Conservation (phyloP, 1,284 basidiomycete species). For the Kwoniella shivajii region DNA sequence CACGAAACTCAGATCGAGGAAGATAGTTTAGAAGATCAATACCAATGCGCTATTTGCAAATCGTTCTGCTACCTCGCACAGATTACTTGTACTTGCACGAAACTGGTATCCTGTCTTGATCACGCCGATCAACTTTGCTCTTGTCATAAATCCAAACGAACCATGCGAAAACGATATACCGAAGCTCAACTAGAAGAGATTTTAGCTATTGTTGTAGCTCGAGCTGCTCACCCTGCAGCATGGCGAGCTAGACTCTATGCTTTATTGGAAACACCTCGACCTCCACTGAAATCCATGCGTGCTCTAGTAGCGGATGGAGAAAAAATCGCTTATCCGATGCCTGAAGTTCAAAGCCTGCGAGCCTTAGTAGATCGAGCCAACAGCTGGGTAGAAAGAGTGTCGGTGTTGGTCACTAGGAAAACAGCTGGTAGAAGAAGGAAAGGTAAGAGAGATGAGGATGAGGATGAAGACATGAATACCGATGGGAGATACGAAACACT, state of each 20-base stretch:
- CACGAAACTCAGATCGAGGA: constrained; percentile 72
- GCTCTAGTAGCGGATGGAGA: constrained; percentile 83
- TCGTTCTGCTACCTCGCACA: constrained; percentile 95
- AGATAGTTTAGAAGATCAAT: constrained; percentile 87
- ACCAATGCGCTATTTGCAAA: constrained; percentile 93
- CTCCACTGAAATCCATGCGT: constrained; percentile 72
- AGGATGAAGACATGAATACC: constrained; percentile 24
- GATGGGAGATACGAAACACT: constrained; percentile 41
- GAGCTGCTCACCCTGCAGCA: constrained; percentile 70
- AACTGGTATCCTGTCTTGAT: constrained; percentile 79
- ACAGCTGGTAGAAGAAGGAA: constrained; percentile 35
- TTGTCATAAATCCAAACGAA: constrained; percentile 63
- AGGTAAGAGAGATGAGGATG: constrained; percentile 19
- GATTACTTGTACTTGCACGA: constrained; percentile 74
- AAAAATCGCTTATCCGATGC: constrained; percentile 72
- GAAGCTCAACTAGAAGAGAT: constrained; percentile 76
- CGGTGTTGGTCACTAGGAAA: constrained; percentile 40
- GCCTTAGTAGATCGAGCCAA: constrained; percentile 78
- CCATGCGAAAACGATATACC: constrained; percentile 76
- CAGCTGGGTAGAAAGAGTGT: constrained; percentile 67
- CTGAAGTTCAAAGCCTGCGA: constrained; percentile 71
- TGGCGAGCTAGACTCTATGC: constrained; percentile 75
- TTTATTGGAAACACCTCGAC: constrained; percentile 70
- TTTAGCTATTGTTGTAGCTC: constrained; percentile 65
- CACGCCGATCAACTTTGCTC: constrained; percentile 79